These are phyloP conservation scores for Candida gigantensis DNA, from an alignment of 1,139 yeast species.

Conservation along the genomic window DNA sequence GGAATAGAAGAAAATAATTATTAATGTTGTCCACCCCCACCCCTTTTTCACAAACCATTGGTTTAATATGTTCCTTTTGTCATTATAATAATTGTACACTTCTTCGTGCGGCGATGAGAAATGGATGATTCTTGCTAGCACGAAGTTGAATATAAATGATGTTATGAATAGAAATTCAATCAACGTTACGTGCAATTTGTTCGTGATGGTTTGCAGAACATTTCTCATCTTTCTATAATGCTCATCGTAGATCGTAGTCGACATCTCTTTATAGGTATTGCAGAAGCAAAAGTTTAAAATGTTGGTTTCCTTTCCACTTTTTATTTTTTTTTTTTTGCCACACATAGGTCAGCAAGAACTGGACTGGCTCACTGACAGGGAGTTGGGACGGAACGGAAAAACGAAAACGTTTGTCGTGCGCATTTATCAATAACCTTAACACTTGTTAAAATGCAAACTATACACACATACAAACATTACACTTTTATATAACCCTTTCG, in stretches of 20 bases:
- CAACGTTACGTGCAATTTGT: constrained; percentile 16
- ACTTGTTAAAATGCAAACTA: too few relatives aligned
- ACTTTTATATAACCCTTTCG: too few relatives aligned
- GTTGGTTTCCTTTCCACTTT: background rate
- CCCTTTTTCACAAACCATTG: constrained; percentile 79
- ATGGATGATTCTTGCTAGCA: constrained; percentile 36
- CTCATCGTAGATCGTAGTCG: constrained; percentile 19
- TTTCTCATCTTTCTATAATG: constrained; percentile 18
- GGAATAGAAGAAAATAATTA: constrained; percentile 30
- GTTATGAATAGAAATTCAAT: constrained; percentile 26
- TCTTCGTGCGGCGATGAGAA: constrained; percentile 35
- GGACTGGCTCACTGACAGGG: too few relatives aligned
- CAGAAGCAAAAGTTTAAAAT: background rate
- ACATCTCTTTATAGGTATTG: background rate
- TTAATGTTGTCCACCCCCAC: constrained; percentile 85
- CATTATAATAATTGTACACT: constrained; percentile 57
- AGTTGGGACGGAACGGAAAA: too few relatives aligned
- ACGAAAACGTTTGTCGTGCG: too few relatives aligned
- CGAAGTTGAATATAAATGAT: constrained; percentile 35
- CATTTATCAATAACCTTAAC: too few relatives aligned
- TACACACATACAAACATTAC: too few relatives aligned
- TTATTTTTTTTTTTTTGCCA: background rate
- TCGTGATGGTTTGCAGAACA: constrained; percentile 2
- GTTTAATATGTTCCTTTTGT: constrained; percentile 68
- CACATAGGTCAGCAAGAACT: too few relatives aligned